A percentile compares a stretch with the other conserved stretches of the same genome.
phyloP scores from a whole-genome alignment of 495 filamentous ascomycete genomes.

The Talaromyces nanjingensis region DNA sequence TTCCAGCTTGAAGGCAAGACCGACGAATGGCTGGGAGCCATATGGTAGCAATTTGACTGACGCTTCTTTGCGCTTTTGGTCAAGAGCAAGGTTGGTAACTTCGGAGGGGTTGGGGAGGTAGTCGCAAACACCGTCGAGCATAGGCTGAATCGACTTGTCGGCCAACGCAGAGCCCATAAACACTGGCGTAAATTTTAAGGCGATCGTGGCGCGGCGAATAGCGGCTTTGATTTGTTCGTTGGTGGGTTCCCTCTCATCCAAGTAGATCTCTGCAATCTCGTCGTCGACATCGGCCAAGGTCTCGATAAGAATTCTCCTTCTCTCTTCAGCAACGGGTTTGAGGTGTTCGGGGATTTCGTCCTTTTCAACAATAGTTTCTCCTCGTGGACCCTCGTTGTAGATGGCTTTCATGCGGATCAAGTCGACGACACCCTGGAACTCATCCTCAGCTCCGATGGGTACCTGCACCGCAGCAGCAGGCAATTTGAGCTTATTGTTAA shows the following conservation, averaged over 20 bases:
- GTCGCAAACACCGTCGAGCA: constrained; percentile 95
- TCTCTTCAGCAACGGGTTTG: constrained; percentile 66
- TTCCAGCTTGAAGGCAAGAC: constrained; percentile 97
- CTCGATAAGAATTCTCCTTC: constrained; percentile 79
- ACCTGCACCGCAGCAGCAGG: constrained; percentile 92
- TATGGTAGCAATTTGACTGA: constrained; percentile 85
- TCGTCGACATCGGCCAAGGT: constrained; percentile 97
- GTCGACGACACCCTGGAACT: constrained; percentile 92
- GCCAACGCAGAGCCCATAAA: constrained; percentile 94
- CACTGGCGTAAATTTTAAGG: constrained; percentile 88
- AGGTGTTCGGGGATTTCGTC: constrained; percentile 78
- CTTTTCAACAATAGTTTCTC: constrained; percentile 61
- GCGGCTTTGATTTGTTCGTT: constrained; percentile 78
- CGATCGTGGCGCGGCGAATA: constrained; percentile 81
- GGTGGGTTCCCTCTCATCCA: constrained; percentile 76
- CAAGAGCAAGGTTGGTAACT: constrained; percentile 84
- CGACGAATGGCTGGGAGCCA: constrained; percentile 87
- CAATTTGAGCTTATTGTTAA: constrained; percentile 89
- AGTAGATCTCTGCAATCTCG: constrained; percentile 93
- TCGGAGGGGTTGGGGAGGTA: constrained; percentile 91
- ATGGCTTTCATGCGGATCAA: constrained; percentile 87
- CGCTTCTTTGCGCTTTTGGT: constrained; percentile 68
- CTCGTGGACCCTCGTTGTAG: constrained; percentile 79
- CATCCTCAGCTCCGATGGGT: constrained; percentile 88
- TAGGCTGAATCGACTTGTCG: constrained; percentile 92